Base-by-base conservation (phyloP, 2,329 filamentous ascomycete species). In the Aspergillus caelatus region DNA sequence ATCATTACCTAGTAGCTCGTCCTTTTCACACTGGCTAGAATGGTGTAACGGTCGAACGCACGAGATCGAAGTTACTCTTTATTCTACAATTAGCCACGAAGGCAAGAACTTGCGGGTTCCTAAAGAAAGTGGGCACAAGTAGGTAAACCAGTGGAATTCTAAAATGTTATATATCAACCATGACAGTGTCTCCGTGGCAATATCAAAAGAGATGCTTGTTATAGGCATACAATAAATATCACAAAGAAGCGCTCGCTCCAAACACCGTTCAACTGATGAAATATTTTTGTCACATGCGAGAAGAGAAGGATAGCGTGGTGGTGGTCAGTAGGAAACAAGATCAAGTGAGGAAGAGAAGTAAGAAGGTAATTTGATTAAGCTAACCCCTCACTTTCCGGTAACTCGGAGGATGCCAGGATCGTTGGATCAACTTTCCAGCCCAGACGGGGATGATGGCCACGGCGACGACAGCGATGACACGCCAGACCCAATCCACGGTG, bases 361-460 rank as follows among this genome's bases (percentile, higher is more conserved):
- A 57, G 36, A 55, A 16, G 34, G 1, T 36, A 60, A 60, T n/a
- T 50, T 32, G n/a, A 54, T 10, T 57, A 32, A 28, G 30, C 53
- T 65, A 80, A 7, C 79, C 80, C 56, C 79, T 74, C 14, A 99
- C 94, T 82, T 99, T 99, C 73, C 95, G 86, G 81, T 97, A 98
- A 74, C 91, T 96, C 23, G 94, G 94, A 66, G 95, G 95, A 80
- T 91, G 94, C 84, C 96, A 89, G 65, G 89, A 93, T 74, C 93
- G 85, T 72, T 91, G 85, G 68, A 97, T 91, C 65, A 96, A 78
- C 82, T 98, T 98, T 23, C 87, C 93, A 58, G 88, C 90, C 80
- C 94, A 97, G 2, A 94, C 92, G 21, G 95, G 95, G 55, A 96
- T 86, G 62, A 98, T 79, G 48, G 91, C 92, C 52, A 97, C 88